Conservation (phyloP, 345 rosid species). For the Iberis pinnata region DNA sequence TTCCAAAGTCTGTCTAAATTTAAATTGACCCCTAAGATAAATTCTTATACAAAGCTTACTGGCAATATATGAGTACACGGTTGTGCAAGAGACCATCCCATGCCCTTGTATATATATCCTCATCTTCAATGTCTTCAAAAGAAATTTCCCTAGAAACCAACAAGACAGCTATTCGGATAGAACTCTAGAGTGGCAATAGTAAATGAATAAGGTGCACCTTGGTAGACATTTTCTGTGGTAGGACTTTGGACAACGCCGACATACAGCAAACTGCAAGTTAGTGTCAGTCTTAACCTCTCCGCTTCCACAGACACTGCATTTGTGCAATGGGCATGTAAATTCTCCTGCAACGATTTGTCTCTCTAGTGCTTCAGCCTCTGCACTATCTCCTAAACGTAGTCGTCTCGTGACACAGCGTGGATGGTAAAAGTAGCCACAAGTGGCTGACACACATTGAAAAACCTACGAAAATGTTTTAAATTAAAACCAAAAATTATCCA, state of each 20-base stretch:
- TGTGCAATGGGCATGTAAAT: slow-evolving; percentile 75
- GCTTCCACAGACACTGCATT: slow-evolving; percentile 62
- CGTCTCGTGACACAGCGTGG: slow-evolving; percentile 64
- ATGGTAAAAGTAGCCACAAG: slow-evolving; percentile 87
- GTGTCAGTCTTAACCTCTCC: slow-evolving; percentile 54
- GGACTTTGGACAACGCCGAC: slow-evolving; percentile 87
- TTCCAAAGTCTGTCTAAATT: slow-evolving; percentile 11
- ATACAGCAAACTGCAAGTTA: slow-evolving; percentile 73
- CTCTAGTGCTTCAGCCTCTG: slow-evolving; percentile 50
- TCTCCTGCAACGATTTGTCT: slow-evolving; percentile 55
- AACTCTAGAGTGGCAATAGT: neutral
- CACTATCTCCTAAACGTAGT: slow-evolving; percentile 42
- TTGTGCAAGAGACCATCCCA: slow-evolving; percentile 70
- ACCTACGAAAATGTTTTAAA: slow-evolving; percentile 42
- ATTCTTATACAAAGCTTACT: slow-evolving; percentile 42
- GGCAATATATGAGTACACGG: slow-evolving; percentile 79
- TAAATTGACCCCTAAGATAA: slow-evolving; percentile 2
- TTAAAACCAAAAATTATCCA: slow-evolving; percentile 7
- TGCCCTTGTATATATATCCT: slow-evolving; percentile 50
- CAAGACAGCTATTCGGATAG: slow-evolving; percentile 8
- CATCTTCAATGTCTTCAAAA: slow-evolving; percentile 45
- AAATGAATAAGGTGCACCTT: slow-evolving; percentile 35
- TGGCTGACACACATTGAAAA: slow-evolving; percentile 72
- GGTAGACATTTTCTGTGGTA: slow-evolving; percentile 95
- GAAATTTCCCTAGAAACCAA: slow-evolving; percentile 48